Percentiles rank a stretch among this genome's conserved stretches.
phyloP scores from a whole-genome alignment of 23 red algal species.

The Gracilaria domingensis region DNA sequence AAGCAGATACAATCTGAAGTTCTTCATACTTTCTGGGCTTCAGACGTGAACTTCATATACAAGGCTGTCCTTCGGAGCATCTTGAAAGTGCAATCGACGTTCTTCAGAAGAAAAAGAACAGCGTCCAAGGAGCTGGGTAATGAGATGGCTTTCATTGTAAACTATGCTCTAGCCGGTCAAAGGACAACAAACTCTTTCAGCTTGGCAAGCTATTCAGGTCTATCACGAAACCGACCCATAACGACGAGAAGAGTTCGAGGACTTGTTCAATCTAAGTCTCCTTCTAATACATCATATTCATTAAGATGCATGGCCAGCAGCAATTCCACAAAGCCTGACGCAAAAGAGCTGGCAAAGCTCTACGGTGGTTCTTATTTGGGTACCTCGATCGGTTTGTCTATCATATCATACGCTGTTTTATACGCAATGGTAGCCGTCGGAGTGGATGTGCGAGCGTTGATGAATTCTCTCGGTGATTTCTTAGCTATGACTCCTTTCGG shows the following conservation, averaged over 20 bases:
- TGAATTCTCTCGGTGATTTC: slow-evolving; percentile 74
- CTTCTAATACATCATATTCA: neutral
- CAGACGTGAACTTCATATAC: too few relatives aligned
- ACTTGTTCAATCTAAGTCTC: neutral
- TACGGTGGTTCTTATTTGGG: slow-evolving; percentile 87
- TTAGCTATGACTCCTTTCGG: slow-evolving; percentile 82
- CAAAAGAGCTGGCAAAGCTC: slow-evolving; percentile 79
- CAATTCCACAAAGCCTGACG: slow-evolving; percentile 32
- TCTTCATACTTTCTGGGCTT: too few relatives aligned
- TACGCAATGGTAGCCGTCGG: slow-evolving; percentile 74
- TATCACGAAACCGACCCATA: slow-evolving; percentile 37
- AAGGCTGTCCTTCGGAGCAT: too few relatives aligned
- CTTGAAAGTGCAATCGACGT: too few relatives aligned
- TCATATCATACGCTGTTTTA: slow-evolving; percentile 72
- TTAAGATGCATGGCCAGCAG: neutral
- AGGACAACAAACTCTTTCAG: neutral
- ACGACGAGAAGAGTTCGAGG: neutral
- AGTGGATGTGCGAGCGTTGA: slow-evolving; percentile 75
- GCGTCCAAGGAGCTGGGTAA: too few relatives aligned
- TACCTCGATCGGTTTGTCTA: slow-evolving; percentile 70
- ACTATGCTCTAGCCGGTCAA: neutral
- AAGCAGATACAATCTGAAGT: too few relatives aligned
- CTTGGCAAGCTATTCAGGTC: neutral
- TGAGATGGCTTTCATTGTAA: neutral
- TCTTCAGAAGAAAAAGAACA: too few relatives aligned